Conservation (phyloP, 2,329 filamentous ascomycete species). For the Beauveria pseudobassiana region DNA sequence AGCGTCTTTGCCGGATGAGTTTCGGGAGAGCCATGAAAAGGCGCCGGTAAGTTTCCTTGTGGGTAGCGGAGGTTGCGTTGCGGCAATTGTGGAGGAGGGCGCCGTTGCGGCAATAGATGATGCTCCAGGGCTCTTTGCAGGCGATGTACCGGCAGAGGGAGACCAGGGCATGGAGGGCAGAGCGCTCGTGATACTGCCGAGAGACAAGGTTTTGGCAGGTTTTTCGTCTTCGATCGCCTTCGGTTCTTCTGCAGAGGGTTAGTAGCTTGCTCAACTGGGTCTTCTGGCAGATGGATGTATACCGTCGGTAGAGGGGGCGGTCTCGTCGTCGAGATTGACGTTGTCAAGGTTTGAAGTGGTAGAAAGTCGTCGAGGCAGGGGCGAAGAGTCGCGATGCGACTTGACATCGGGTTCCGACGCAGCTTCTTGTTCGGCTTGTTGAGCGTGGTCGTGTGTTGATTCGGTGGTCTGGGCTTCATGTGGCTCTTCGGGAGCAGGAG, state of each 20-base stretch:
- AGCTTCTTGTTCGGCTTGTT: not conserved
- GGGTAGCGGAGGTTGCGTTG: conserved; percentile 27
- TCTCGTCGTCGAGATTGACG: conserved; percentile 60
- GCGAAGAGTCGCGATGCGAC: conserved; percentile 28
- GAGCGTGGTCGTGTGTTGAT: not conserved
- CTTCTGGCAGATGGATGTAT: not conserved
- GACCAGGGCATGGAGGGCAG: conserved; percentile 70
- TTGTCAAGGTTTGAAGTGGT: conserved; percentile 45
- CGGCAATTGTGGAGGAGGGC: conserved; percentile 15
- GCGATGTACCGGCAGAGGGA: conserved; percentile 41
- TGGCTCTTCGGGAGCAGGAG: conserved; percentile 13
- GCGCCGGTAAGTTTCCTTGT: conserved; percentile 74
- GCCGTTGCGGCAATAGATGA: conserved; percentile 30
- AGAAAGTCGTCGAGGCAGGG: conserved; percentile 37
- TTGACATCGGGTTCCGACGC: conserved; percentile 11
- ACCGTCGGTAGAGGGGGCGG: conserved; percentile 28
- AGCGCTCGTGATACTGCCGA: conserved; percentile 64
- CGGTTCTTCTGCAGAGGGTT: not conserved
- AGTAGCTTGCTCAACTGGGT: not conserved
- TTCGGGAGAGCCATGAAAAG: conserved; percentile 78
- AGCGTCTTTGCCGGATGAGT: conserved; percentile 51
- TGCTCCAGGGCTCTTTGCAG: conserved; percentile 36
- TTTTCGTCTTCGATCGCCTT: conserved; percentile 25
- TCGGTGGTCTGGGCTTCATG: not conserved
- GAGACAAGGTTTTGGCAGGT: conserved; percentile 50